These are phyloP conservation scores for Dendryphion nanum DNA, from an alignment of 2,329 filamentous ascomycete genomes.

Conservation along the genomic window DNA sequence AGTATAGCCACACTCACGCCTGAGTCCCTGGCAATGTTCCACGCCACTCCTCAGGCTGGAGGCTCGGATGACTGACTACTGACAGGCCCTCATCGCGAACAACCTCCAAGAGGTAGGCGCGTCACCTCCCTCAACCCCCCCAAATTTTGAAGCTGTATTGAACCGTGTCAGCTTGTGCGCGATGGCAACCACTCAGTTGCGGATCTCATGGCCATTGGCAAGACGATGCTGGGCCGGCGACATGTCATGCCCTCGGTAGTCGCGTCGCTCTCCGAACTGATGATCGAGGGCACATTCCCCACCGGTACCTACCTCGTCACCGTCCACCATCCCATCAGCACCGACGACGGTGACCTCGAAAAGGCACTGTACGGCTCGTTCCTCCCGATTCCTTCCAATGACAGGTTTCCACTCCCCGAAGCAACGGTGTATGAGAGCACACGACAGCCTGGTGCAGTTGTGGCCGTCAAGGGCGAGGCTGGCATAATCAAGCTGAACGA, in stretches of 20 bases:
- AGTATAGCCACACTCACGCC: conserved; percentile 12
- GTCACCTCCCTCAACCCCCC: conserved; percentile 4
- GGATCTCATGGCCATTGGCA: conserved; percentile 88
- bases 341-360: conserved; percentile 82
- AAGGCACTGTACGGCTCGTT: conserved; percentile 90
- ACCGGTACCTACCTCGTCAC: conserved; percentile 92
- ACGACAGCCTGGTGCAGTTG: conserved; percentile 75
- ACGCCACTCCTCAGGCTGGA: background rate
- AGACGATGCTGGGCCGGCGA: conserved; percentile 88
- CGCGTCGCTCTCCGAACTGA: conserved; percentile 75
- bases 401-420: conserved; percentile 65
- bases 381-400: conserved; percentile 70
- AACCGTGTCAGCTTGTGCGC: conserved; percentile 69
- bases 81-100: conserved; percentile 75
- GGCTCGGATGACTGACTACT: conserved; percentile 26
- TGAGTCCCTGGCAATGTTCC: too few relatives aligned
- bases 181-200: conserved; percentile 92
- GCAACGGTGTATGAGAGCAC: conserved; percentile 64
- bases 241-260: conserved; percentile 85
- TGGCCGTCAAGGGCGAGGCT: conserved; percentile 66
- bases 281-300: conserved; percentile 92
- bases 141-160: conserved; percentile 15
- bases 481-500: conserved; percentile 69
- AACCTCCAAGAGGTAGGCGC: conserved; percentile 76
- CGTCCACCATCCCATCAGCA: conserved; percentile 83